Evolutionary conservation across 805 yeast genomes (phyloP).

Genomic region (Spathaspora passalidarum): DNA sequence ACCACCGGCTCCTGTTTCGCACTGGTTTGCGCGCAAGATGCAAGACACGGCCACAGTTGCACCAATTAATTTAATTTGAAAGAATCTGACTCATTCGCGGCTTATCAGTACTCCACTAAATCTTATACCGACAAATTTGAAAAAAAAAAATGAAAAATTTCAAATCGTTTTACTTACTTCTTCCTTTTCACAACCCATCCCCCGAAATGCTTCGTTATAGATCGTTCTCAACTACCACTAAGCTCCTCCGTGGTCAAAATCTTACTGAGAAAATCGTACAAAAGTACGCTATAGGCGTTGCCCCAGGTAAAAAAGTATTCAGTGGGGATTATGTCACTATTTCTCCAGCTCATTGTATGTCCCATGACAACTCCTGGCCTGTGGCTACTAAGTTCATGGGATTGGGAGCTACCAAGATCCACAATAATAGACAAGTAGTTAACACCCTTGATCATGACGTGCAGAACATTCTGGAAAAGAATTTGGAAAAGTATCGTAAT

Average conservation of each 20-base stretch:
- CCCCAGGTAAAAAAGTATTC: slow-evolving; percentile 67
- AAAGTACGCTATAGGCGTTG: slow-evolving; percentile 75
- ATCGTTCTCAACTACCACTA: slow-evolving; percentile 16
- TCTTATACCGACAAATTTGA: not conserved
- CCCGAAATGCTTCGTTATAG: slow-evolving; percentile 10
- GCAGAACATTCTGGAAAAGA: slow-evolving; percentile 87
- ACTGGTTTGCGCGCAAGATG: not conserved
- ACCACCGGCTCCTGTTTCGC: not conserved
- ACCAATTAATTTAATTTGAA: slow-evolving; percentile 1
- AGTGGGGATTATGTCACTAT: slow-evolving; percentile 95
- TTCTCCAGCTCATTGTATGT: slow-evolving; percentile 96
- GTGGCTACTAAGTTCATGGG: slow-evolving; percentile 96
- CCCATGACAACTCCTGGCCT: slow-evolving; percentile 99
- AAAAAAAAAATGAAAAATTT: not conserved
- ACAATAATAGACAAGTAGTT: slow-evolving; percentile 87
- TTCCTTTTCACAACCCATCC: not conserved
- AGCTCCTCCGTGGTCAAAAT: slow-evolving; percentile 59
- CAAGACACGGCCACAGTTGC: not conserved
- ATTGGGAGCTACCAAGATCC: slow-evolving; percentile 80
- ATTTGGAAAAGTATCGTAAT: slow-evolving; percentile 80
- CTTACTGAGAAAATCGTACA: slow-evolving; percentile 95
- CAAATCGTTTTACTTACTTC: not conserved
- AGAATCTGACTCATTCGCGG: slow-evolving; percentile 7
- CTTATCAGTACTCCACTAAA: slow-evolving; percentile 3
- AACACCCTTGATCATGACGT: slow-evolving; percentile 98